Percentiles rank a stretch among this genome's conserved stretches.
Conservation (phyloP, 1,284 basidiomycete genomes). For the Cryptococcus sp. region DNA sequence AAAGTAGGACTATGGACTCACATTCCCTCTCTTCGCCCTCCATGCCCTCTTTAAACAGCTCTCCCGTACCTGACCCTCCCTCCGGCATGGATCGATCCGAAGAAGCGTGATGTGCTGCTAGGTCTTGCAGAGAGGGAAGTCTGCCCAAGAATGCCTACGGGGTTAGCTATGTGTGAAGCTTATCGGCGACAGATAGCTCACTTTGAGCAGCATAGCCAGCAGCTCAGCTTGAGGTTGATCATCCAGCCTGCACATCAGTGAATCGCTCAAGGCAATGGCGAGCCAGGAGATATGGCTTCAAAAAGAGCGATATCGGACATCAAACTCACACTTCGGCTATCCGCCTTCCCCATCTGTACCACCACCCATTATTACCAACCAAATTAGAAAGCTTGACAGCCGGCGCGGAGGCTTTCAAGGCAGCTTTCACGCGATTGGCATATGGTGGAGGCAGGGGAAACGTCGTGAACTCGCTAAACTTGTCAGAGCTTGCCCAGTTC, state of each 20-base stretch:
- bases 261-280: neutral
- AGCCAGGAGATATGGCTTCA: too few species aligned
- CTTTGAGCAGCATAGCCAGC: slow-evolving; percentile 63
- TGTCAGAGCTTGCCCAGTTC: slow-evolving; percentile 7
- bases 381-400: slow-evolving; percentile 71
- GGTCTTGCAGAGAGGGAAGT: slow-evolving; percentile 74
- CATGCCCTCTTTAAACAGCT: slow-evolving; percentile 77
- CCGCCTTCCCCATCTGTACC: slow-evolving; percentile 82
- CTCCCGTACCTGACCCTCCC: slow-evolving; percentile 49
- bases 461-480: slow-evolving; percentile 71
- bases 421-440: slow-evolving; percentile 66
- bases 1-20: slow-evolving; percentile 53
- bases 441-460: slow-evolving; percentile 75
- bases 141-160: slow-evolving; percentile 71
- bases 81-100: slow-evolving; percentile 51
- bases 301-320: too few species aligned
- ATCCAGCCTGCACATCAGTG: slow-evolving; percentile 53
- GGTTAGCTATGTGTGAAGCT: neutral
- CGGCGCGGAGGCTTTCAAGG: slow-evolving; percentile 73
- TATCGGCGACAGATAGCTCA: slow-evolving; percentile 36
- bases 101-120: slow-evolving; percentile 77
- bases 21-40: slow-evolving; percentile 80
- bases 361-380: slow-evolving; percentile 77
- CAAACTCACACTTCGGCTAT: slow-evolving; percentile 73
- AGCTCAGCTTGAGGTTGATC: slow-evolving; percentile 64